phyloP scores from a whole-genome alignment of 2,329 filamentous ascomycete species.

The Penicillium sp. region DNA sequence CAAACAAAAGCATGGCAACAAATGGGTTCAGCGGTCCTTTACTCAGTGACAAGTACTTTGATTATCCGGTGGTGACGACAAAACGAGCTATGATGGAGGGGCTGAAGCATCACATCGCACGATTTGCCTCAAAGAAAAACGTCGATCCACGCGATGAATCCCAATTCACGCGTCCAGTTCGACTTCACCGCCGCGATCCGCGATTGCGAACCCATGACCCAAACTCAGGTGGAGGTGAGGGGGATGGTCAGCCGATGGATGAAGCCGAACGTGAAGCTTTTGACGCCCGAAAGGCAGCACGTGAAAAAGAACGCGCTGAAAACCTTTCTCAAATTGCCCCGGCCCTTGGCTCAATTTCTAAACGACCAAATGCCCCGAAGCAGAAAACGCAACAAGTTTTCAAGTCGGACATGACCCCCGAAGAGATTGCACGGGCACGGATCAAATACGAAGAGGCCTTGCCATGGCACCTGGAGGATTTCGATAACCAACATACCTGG shows the following conservation, averaged over 20 bases:
- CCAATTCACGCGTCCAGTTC: conserved; percentile 83
- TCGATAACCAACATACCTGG: conserved; percentile 93
- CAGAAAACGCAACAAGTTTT: conserved; percentile 88
- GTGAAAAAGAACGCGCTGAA: conserved; percentile 79
- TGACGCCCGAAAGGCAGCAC: conserved; percentile 66
- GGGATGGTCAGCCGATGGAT: conserved; percentile 55
- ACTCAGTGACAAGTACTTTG: conserved; percentile 46
- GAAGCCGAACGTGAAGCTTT: conserved; percentile 63
- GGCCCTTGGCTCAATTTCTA: conserved; percentile 65
- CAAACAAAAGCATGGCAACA: conserved; percentile 33
- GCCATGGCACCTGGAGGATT: conserved; percentile 96
- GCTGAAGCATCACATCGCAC: conserved; percentile 82
- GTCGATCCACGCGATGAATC: conserved; percentile 71
- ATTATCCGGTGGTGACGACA: conserved; percentile 75
- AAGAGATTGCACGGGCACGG: conserved; percentile 66
- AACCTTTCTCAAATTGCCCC: conserved; percentile 94
- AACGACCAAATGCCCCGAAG: conserved; percentile 63
- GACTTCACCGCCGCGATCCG: conserved; percentile 84
- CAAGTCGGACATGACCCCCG: conserved; percentile 70
- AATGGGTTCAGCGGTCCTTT: conserved; percentile 46
- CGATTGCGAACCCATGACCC: conserved; percentile 59
- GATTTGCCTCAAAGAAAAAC: conserved; percentile 65
- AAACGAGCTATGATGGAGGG: conserved; percentile 77
- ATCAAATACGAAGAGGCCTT: conserved; percentile 88
- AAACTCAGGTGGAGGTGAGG: conserved; percentile 47